These are phyloP conservation scores for Apophysomyces trapeziformis DNA, from an alignment of 371 early-diverging fungal genomes.

Conservation along the genomic window DNA sequence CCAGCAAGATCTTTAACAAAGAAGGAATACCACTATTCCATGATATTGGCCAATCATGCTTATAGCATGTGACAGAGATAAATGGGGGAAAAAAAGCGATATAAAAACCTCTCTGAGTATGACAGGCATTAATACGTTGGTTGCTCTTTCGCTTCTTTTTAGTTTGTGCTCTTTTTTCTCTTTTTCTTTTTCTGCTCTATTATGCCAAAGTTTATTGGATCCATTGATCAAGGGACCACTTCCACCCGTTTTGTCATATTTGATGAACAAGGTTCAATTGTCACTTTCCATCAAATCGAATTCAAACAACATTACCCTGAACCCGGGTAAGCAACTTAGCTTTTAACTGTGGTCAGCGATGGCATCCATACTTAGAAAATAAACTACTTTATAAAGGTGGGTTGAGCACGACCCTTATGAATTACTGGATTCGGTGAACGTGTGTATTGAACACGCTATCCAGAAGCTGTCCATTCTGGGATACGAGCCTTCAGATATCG, in stretches of 20 bases:
- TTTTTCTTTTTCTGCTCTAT: conserved; percentile 7
- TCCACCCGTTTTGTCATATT: conserved; percentile 92
- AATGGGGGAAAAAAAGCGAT: not conserved
- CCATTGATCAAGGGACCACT: conserved; percentile 95
- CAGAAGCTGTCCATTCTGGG: conserved; percentile 67
- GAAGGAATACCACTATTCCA: no score
- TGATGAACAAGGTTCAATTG: conserved; percentile 72
- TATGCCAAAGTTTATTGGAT: conserved; percentile 69
- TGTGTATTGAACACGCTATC: conserved; percentile 70
- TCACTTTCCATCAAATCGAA: conserved; percentile 79
- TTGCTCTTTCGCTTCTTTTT: no score
- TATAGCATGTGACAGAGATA: not conserved
- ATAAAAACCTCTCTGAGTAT: not conserved
- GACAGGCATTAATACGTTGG: not conserved
- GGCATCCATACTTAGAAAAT: no score
- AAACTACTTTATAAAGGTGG: conserved; percentile 60
- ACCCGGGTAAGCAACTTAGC: conserved; percentile 65
- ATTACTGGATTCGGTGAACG: conserved; percentile 71
- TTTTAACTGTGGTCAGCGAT: not conserved
- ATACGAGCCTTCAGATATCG: conserved; percentile 60
- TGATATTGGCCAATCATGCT: not conserved
- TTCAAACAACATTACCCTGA: conserved; percentile 77
- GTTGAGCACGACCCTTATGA: conserved; percentile 87
- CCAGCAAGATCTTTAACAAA: no score
- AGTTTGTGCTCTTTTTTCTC: not conserved